phyloP scores from a whole-genome alignment of 2,329 filamentous ascomycete genomes.

The Fusarium protoensiforme region DNA sequence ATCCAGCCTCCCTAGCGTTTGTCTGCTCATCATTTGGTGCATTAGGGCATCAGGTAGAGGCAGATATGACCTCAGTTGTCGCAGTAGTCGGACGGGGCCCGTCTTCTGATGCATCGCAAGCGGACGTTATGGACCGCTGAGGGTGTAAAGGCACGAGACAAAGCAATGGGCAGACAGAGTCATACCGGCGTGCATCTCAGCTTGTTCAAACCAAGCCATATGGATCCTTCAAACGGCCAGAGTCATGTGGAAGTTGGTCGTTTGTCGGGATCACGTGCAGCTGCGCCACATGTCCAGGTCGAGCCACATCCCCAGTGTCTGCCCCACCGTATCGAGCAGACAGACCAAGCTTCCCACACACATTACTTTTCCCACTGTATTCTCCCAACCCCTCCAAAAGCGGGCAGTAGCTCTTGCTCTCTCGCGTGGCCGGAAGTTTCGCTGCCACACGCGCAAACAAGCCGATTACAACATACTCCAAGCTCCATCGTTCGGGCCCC shows the following conservation, averaged over 20 bases:
- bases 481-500: neutral
- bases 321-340: no score
- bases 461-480: conserved; percentile 1
- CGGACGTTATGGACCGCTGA: neutral
- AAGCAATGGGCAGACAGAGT: no score
- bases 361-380: no score
- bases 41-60: neutral
- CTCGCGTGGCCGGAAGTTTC: neutral
- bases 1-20: neutral
- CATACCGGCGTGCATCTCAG: neutral
- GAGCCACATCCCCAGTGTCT: conserved; percentile 18
- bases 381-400: conserved; percentile 7
- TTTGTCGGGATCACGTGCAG: neutral
- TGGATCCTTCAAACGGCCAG: neutral
- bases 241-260: neutral
- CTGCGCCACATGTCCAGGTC: conserved; percentile 4
- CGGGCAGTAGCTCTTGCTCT: neutral
- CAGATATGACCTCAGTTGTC: neutral
- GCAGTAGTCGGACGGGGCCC: neutral
- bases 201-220: conserved; percentile 6
- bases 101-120: neutral
- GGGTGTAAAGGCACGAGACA: neutral
- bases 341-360: no score
- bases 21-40: neutral
- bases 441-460: neutral